Evolutionary conservation across 768 basidiomycete species (phyloP).

Genomic region (Serendipita vermifera): DNA sequence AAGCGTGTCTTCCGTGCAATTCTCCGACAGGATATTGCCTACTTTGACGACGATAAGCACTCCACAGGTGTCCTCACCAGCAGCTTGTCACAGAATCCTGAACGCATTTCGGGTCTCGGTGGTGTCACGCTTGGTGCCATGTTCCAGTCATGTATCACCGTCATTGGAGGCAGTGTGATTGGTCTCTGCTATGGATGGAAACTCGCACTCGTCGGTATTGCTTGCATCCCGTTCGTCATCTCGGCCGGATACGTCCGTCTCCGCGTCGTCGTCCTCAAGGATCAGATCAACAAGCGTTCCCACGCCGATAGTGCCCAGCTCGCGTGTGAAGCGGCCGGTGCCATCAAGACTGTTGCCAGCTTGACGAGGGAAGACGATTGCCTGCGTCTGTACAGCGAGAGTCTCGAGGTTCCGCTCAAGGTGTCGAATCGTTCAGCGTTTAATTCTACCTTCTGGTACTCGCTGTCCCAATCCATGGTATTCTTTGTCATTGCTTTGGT

Average conservation of each 20-base stretch:
- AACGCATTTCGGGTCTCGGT: slow-evolving; percentile 78
- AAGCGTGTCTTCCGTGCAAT: slow-evolving; percentile 63
- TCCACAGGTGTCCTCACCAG: slow-evolving; percentile 74
- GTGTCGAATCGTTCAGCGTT: slow-evolving; percentile 50
- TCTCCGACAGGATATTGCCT: slow-evolving; percentile 78
- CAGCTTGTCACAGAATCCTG: slow-evolving; percentile 69
- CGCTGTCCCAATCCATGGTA: slow-evolving; percentile 56
- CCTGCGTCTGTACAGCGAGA: slow-evolving; percentile 45
- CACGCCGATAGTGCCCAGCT: slow-evolving; percentile 76
- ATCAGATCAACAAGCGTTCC: slow-evolving; percentile 62
- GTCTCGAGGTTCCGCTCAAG: slow-evolving; percentile 57
- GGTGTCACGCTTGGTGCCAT: slow-evolving; percentile 82
- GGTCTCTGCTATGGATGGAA: slow-evolving; percentile 70
- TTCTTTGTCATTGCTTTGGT: slow-evolving; percentile 78
- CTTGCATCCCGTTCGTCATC: slow-evolving; percentile 54
- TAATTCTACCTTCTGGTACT: slow-evolving; percentile 52
- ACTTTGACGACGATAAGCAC: slow-evolving; percentile 80
- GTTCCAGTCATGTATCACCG: slow-evolving; percentile 60
- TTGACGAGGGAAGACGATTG: slow-evolving; percentile 81
- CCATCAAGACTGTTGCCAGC: slow-evolving; percentile 83
- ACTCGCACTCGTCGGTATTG: slow-evolving; percentile 70
- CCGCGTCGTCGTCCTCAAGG: slow-evolving; percentile 79
- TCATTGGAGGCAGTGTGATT: slow-evolving; percentile 57
- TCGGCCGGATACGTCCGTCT: slow-evolving; percentile 75
- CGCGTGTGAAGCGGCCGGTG: slow-evolving; percentile 81